phyloP scores from a whole-genome alignment of 805 yeast genomes.

The Kluyveromyces nonfermentans region DNA sequence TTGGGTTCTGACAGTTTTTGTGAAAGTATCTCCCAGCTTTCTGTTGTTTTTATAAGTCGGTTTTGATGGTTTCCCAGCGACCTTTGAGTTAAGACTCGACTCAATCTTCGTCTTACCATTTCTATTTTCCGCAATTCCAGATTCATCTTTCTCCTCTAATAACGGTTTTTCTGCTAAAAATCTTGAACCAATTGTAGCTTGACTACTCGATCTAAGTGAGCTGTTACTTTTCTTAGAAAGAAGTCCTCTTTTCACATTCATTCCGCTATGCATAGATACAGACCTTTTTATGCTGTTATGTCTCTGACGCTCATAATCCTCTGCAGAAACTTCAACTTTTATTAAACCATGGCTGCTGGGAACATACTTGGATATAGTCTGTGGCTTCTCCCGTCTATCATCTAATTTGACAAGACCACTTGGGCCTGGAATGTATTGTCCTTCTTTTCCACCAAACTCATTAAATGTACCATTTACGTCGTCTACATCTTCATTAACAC shows the following conservation, averaged over 20 bases:
- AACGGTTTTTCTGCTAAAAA: neutral
- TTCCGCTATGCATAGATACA: slow-evolving; percentile 9
- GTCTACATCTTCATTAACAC: slow-evolving; percentile 3
- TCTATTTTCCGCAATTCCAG: neutral
- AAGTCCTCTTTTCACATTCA: slow-evolving; percentile 4
- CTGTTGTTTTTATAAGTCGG: neutral
- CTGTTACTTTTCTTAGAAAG: neutral
- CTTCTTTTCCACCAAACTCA: slow-evolving; percentile 28
- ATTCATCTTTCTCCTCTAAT: neutral
- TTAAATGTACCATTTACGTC: slow-evolving; percentile 27
- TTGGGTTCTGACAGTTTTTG: slow-evolving; percentile 2
- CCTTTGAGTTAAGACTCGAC: neutral
- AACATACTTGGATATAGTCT: slow-evolving; percentile 56
- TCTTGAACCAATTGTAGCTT: neutral
- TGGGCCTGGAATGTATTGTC: slow-evolving; percentile 22
- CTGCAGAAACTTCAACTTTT: slow-evolving; percentile 57
- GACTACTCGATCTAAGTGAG: slow-evolving; percentile 6
- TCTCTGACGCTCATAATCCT: slow-evolving; percentile 16
- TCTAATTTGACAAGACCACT: slow-evolving; percentile 13
- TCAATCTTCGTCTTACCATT: neutral
- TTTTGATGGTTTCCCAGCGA: neutral
- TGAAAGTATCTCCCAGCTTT: slow-evolving; percentile 4
- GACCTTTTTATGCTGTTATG: slow-evolving; percentile 10
- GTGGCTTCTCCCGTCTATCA: slow-evolving; percentile 13
- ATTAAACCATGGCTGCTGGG: slow-evolving; percentile 69